Conservation (phyloP, 192 early-diverging fungal species). For the Entophlyctis luteolus region DNA sequence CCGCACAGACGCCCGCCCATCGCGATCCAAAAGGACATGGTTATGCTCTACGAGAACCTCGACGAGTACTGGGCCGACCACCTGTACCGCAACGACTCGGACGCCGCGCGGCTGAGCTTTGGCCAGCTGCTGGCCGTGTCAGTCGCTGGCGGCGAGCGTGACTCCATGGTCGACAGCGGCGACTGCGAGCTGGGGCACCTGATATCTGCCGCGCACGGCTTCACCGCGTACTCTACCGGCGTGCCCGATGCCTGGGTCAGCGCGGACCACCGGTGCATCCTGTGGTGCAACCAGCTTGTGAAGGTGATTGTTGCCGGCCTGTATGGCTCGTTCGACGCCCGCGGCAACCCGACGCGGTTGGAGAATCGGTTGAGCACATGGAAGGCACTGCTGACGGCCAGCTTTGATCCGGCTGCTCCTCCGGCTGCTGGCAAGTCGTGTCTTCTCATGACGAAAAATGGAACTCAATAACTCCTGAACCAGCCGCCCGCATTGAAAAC, state of each 20-base stretch:
- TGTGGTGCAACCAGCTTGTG: conserved; percentile 91
- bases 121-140: conserved; percentile 66
- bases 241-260: conserved; percentile 86
- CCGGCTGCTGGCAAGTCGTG: background rate
- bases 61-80: conserved; percentile 68
- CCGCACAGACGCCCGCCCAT: conserved; percentile 83
- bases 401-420: background rate
- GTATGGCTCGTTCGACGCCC: background rate
- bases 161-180: conserved; percentile 78
- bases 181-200: conserved; percentile 64
- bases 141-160: conserved; percentile 86
- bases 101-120: background rate
- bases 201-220: conserved; percentile 63
- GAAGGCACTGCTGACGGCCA: background rate
- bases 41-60: conserved; percentile 62
- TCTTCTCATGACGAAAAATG: background rate
- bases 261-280: conserved; percentile 80
- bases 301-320: conserved; percentile 16
- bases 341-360: background rate
- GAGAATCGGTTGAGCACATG: background rate
- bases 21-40: conserved; percentile 58
- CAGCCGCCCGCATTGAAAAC: background rate
- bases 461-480: background rate
- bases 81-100: conserved; percentile 28
- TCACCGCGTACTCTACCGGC: conserved; percentile 73